Base-by-base conservation (phyloP, 2,329 filamentous ascomycete genomes). In the Hypoxylon sp. region DNA sequence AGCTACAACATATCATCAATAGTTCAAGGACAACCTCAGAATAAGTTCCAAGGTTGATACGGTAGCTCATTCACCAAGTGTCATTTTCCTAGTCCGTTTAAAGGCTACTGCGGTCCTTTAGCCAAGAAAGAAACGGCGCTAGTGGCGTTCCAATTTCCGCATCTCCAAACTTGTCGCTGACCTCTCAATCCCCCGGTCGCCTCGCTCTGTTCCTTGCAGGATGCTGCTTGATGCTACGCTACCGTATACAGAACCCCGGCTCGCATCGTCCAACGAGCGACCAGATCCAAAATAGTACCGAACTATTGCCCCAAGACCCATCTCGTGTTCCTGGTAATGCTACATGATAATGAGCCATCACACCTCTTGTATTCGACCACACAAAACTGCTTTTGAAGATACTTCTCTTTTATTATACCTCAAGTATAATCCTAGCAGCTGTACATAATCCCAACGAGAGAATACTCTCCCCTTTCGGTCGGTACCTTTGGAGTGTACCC, bases 91-190 rank as follows among this genome's bases (percentile, higher is more conserved):
- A 50, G 27, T 46, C 32, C 12, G 30, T 39, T 47, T 29, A 53
- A 59, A 52, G 30, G 27, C 39, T 54, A 59, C 37, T 46, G 16
- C 41, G 46, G 14, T 55, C 48, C 60, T 60, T 61, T 66, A 61
- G 60, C 63, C 65, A 68, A 63, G 59, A 46, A 48, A 55, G 21
- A 61, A 56, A 61, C 29, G 9, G 48, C 65, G 61, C 68, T 70
- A 69, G 68, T 71, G 68, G 68, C 70, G 65, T 69, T 51, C 61
- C 61, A 71, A 71, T 71, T 71, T 71, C 70, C 70, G 68, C 63
- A 61, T 58, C 54, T 45, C 47, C 61, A 59, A 41, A 46, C 60
- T 57, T 32, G 63, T 51, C 39, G 46, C 52, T 63, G 46, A 43
- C 59, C 39, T 54, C n/a, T 63, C 43, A 51, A 3, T 4, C 7